Evolutionary conservation across 208 protist species (phyloP), one percentile per base, ranked within the genome.

Genomic region (Wallacemonas collosoma): DNA sequence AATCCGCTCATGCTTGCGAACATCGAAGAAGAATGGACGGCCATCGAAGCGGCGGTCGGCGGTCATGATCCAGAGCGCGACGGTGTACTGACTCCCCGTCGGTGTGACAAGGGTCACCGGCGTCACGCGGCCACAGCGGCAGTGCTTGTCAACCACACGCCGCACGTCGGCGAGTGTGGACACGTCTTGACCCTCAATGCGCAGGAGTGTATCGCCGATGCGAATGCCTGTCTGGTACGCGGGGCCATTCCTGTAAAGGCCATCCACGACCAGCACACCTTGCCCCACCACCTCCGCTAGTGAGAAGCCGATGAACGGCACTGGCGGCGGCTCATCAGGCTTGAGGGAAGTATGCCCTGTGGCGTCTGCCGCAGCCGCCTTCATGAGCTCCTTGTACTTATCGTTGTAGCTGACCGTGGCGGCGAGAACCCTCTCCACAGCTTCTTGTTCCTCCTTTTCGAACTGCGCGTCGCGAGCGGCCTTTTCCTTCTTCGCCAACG

Each of bases 231-330:
- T 77, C 62, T 90, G 81, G 67, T 83, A 87, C 8, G 85, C 81
- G 3, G 85, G 81, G 12, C 81, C 79, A 14, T 76, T 71, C 72
- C 64, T 67, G 61, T 81, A 85, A 8, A 85, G 69, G 4, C 79
- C 79, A 14, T 79, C 76, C 35, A 90, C 79, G 2, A 77, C 58
- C 44, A 90, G 56, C 2, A 72, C 61, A 1, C 73, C 41, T 3
- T 78, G 62, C 12, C 48, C 40, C 44, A 76, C 74, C 26, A 75
- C 73, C 62, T 87, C 82, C 15, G 72, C 70, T 1, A 87, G 72
- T 0, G 79, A 86, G 62, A 87, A 83, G 36, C 85, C 85, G 51
- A 87, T 79, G 68, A 90, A 90, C 0, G 79, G 79, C n/a, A 75
- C 70, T 3, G 80, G 77, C 3, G 69, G 66, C 56, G 56, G 56